phyloP scores from a whole-genome alignment of 805 yeast genomes.

The Hanseniaspora pseudoguilliermondii region DNA sequence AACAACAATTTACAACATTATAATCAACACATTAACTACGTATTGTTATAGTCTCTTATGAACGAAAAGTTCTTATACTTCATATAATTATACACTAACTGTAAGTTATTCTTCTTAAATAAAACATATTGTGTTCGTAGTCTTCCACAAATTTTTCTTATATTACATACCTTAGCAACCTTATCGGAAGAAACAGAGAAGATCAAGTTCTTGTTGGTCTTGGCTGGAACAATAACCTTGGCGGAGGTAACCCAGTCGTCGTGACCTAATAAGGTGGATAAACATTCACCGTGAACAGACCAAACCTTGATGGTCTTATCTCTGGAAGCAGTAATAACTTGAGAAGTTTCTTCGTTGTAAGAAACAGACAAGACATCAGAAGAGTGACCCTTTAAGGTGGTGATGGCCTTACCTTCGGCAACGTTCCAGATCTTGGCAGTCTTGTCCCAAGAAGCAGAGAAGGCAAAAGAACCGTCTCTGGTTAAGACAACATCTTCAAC shows the following conservation, averaged over 20 bases:
- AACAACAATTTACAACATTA: background rate
- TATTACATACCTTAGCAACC: slow-evolving; percentile 87
- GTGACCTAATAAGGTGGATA: slow-evolving; percentile 90
- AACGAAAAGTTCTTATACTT: background rate
- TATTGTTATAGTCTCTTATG: background rate
- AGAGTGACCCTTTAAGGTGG: slow-evolving; percentile 95
- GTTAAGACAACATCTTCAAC: slow-evolving; percentile 96
- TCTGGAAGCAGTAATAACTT: slow-evolving; percentile 96
- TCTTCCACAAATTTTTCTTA: slow-evolving; percentile 4
- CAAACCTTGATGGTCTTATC: slow-evolving; percentile 98
- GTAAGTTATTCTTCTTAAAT: too few species aligned
- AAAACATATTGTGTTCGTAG: background rate
- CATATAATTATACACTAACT: background rate
- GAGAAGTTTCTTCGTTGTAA: slow-evolving; percentile 90
- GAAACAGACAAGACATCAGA: slow-evolving; percentile 96
- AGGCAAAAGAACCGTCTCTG: slow-evolving; percentile 93
- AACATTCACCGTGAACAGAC: slow-evolving; percentile 97
- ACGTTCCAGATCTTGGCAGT: slow-evolving; percentile 98
- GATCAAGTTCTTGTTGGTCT: slow-evolving; percentile 52
- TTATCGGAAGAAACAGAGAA: slow-evolving; percentile 99
- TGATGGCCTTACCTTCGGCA: slow-evolving; percentile 81
- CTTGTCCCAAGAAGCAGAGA: slow-evolving; percentile 99
- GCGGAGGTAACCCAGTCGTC: slow-evolving; percentile 98
- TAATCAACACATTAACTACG: slow-evolving; percentile 8
- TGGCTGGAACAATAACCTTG: slow-evolving; percentile 55